Evolutionary conservation across 2,329 filamentous ascomycete species (phyloP).

Genomic region (Colletotrichum noveboracense): DNA sequence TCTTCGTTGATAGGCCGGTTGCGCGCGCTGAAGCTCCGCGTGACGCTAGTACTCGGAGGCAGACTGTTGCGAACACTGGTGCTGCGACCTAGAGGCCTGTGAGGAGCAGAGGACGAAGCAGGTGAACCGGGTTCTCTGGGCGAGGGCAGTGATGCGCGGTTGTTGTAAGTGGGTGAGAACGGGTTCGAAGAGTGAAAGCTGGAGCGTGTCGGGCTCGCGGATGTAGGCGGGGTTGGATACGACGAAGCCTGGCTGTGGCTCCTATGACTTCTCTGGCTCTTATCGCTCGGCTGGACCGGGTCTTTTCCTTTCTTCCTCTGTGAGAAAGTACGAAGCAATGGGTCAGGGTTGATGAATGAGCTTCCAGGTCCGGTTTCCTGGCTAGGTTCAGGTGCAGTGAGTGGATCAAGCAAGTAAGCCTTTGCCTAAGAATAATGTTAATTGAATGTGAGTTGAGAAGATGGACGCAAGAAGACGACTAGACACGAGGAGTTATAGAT

Average conservation of each 20-base stretch:
- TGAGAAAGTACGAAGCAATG: conserved; percentile 25
- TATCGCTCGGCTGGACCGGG: not conserved
- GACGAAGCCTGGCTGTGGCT: conserved; percentile 12
- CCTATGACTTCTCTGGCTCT: conserved; percentile 8
- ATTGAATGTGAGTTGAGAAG: not conserved
- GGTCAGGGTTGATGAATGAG: conserved; percentile 51
- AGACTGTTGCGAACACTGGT: conserved; percentile 26
- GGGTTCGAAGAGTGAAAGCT: conserved; percentile 53
- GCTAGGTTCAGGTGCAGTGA: conserved; percentile 70
- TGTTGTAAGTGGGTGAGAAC: conserved; percentile 30
- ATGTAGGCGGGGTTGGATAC: conserved; percentile 56
- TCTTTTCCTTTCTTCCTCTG: conserved; percentile 27
- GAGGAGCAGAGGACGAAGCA: conserved; percentile 18
- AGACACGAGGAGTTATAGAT: not conserved
- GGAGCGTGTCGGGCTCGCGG: conserved; percentile 55
- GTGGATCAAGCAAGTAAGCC: conserved; percentile 72
- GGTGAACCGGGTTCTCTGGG: conserved; percentile 14
- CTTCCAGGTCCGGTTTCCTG: conserved; percentile 70
- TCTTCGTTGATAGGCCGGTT: conserved; percentile 3
- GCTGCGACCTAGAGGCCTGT: conserved; percentile 23
- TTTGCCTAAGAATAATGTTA: conserved; percentile 53
- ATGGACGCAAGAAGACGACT: not conserved
- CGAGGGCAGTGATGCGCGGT: conserved; percentile 32
- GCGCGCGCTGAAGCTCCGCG: conserved; percentile 30
- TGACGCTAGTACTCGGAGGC: conserved; percentile 36